A percentile compares a stretch with the other conserved stretches of the same genome.
phyloP scores from a whole-genome alignment of 169 alveolate genomes.

The Pseudocohnilembus persalinus region DNA sequence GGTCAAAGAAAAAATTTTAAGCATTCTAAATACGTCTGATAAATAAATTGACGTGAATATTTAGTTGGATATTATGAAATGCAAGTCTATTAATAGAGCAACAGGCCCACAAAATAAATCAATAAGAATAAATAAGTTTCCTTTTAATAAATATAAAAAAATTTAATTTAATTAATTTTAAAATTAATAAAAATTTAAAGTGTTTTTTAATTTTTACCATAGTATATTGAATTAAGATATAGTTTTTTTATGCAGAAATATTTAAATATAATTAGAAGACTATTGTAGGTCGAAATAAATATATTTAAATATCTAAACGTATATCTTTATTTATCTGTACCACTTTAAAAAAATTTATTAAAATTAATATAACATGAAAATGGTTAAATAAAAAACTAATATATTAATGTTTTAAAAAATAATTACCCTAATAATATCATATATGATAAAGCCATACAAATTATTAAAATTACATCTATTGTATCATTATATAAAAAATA shows the following conservation, averaged over 20 bases:
- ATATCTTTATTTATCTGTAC: background rate
- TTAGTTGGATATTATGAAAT: background rate
- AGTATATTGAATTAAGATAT: background rate
- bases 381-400: background rate
- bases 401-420: too few species aligned
- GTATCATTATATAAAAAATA: background rate
- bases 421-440: background rate
- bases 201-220: background rate
- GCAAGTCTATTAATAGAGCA: background rate
- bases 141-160: background rate
- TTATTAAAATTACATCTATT: too few species aligned
- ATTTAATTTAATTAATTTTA: too few species aligned
- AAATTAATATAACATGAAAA: background rate
- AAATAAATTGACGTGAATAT: background rate
- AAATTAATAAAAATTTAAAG: too few species aligned
- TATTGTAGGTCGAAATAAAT: background rate
- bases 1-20: conserved; percentile 23
- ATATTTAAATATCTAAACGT: background rate
- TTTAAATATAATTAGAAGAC: too few species aligned
- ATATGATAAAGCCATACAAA: background rate
- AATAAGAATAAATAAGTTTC: background rate
- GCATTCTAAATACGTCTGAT: conserved; percentile 17
- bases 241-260: background rate
- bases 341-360: background rate
- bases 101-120: background rate